Base-by-base conservation (phyloP, 805 yeast genomes). In the Candida nemodendra region DNA sequence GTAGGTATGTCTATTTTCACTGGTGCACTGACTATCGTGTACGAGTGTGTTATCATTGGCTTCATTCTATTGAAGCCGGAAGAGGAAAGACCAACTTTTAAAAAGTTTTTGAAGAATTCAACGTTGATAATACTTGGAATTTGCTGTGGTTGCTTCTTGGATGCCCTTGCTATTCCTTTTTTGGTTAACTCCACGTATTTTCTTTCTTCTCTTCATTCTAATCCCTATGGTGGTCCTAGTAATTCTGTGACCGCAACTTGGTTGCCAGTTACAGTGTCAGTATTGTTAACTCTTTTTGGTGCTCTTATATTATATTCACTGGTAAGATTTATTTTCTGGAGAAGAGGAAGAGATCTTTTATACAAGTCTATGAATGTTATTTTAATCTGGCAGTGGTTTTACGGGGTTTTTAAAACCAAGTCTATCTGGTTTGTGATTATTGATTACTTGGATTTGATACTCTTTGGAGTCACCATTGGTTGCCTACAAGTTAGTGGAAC, bases 311-410 rank as follows among this genome's bases (percentile, higher is more conserved):
- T 63, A 1, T 49, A 56, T 18, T 68, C 67, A 38, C 43, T 69
- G 5, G 54, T 56, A 34, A 52, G 53, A 26, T 71, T 60, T 39
- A 43, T 68, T 15, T 27, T 60, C 26, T 22, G 42, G 7, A 42
- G 27, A 23, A 32, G 39, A 4, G 47, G 50, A 17, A 43, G 51
- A 35, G 39, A 48, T 24, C 56, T 57, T 42, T 47, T 76, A 4
- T 77, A 76, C 47, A 68, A 78, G 3, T 74, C 79, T 2, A 59
- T 74, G 38, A 66, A 62, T 36, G 57, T 68, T 5, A 67, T 76
- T 27, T 60, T 74, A 34, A 37, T 67, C 3, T 77, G 79, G 79
- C 66, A 72, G 4, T 58, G 61, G 32, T 49, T 65, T 17, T 76
- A 75, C 51, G 62, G 65, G 37, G 57, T 61, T 13, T 72, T 68